Evolutionary conservation across 2,329 filamentous ascomycete genomes (phyloP).

Genomic region (Scorias spongiosa): DNA sequence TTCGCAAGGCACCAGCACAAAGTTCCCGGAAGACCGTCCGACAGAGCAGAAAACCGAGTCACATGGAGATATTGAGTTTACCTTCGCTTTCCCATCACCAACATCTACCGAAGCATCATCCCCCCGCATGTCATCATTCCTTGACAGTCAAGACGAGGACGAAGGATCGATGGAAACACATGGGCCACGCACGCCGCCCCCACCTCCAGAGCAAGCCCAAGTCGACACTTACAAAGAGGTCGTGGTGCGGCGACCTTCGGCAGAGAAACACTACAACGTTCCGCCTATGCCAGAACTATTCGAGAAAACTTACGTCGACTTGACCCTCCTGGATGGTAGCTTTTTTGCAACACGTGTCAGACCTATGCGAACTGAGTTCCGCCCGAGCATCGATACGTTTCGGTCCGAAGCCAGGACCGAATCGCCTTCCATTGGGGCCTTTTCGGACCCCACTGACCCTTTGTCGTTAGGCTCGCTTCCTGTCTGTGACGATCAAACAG

Average conservation of each 20-base stretch:
- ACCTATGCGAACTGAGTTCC: slow-evolving; percentile 52
- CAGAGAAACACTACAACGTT: neutral
- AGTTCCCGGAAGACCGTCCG: neutral
- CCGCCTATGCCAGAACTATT: neutral
- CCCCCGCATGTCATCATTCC: neutral
- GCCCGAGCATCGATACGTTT: slow-evolving; percentile 54
- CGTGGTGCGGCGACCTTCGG: neutral
- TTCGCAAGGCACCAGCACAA: neutral
- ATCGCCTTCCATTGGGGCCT: slow-evolving; percentile 8
- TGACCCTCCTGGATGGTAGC: neutral
- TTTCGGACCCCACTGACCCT: slow-evolving; percentile 28
- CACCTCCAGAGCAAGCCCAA: neutral
- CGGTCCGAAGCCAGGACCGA: slow-evolving; percentile 32
- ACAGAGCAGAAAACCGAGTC: neutral
- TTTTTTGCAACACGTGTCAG: neutral
- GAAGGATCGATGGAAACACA: slow-evolving; percentile 1
- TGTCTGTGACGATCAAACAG: slow-evolving; percentile 20
- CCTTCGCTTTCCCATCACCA: neutral
- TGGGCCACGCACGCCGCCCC: slow-evolving; percentile 10
- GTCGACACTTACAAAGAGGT: neutral
- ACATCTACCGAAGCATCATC: neutral
- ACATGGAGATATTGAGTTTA: neutral
- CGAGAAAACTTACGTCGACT: neutral
- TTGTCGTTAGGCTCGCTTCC: slow-evolving; percentile 40
- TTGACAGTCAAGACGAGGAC: slow-evolving; percentile 1